phyloP scores from a whole-genome alignment of 768 basidiomycete genomes.

The Podaxis sp. region DNA sequence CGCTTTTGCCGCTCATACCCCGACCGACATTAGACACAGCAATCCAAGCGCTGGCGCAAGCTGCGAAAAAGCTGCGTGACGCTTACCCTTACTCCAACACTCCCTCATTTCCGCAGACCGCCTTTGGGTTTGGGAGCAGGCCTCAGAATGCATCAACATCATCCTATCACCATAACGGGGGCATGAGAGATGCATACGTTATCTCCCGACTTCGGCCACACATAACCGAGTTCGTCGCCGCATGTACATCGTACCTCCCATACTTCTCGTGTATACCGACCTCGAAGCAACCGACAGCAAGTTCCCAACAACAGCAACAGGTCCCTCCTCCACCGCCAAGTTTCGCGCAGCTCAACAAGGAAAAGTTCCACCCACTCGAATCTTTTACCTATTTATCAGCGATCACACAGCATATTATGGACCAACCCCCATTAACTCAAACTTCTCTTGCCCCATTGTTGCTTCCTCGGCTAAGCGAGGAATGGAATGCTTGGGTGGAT shows the following conservation, averaged over 20 bases:
- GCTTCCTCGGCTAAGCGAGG: constrained; percentile 62
- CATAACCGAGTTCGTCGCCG: constrained; percentile 74
- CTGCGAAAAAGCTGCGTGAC: constrained; percentile 73
- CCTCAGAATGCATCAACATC: constrained; percentile 21
- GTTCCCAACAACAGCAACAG: constrained; percentile 34
- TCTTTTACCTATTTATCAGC: constrained; percentile 70
- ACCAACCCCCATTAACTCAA: constrained; percentile 68
- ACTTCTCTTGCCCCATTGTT: constrained; percentile 56
- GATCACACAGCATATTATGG: constrained; percentile 64
- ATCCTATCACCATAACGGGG: constrained; percentile 33
- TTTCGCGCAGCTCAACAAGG: constrained; percentile 49
- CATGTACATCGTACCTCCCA: constrained; percentile 79
- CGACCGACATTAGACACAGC: constrained; percentile 81
- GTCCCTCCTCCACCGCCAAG: constrained; percentile 33
- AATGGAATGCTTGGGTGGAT: constrained; percentile 80
- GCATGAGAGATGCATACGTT: constrained; percentile 83
- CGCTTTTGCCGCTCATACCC: constrained; percentile 76
- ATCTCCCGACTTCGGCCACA: constrained; percentile 72
- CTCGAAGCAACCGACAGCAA: constrained; percentile 25
- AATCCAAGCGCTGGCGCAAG: constrained; percentile 62
- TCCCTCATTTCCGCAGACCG: constrained; percentile 31
- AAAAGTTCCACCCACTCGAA: constrained; percentile 71
- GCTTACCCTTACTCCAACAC: constrained; percentile 79
- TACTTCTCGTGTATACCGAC: constrained; percentile 70
- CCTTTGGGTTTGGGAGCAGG: constrained; percentile 35